Base-by-base conservation (phyloP, 768 basidiomycete genomes). In the Clitopilus passeckerianus region DNA sequence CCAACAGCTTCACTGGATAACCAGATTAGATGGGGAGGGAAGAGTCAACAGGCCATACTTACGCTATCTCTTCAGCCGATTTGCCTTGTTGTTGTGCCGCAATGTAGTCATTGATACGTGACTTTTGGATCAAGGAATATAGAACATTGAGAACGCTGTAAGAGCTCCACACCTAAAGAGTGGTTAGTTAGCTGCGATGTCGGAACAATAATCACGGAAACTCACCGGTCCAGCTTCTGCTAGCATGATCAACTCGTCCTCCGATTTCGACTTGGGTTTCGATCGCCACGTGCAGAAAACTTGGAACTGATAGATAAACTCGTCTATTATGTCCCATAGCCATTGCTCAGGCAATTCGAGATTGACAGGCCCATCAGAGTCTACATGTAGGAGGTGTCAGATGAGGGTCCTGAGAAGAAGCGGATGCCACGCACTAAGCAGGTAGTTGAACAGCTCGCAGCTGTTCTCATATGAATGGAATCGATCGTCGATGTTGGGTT, bases 391-490 rank as follows among this genome's bases (percentile, higher is more conserved):
- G 16, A 33, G 22, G 6, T 33, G 60, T 7, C 44, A 34, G 5
- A 30, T 3, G 4, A n/a, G n/a, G 24, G 34, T 15, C 22, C 4
- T 15, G 18, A 23, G 2, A 12, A 20, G 24, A 60, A 34, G 30
- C 56, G 15, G 14, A 27, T 15, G 1, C 5, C 7, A 77, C 90
- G 60, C 66, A 93, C 93, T 98, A 63, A 98, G 86, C 34, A 99
- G 84, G 70, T 95, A 94, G 75, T 98, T 98, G 85, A 98, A 98
- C 64, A 98, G 77, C 72, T 96, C 94, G 83, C 96, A 98, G 74
- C 93, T 93, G 78, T 96, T 96, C 71, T 96, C 93, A 72, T 95
- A 96, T 0, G 95, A 95, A 71, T 97, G 93, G 81, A 98, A 96
- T 46, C 96, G 90, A 73, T 98, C 96, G 70, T 98, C 96, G 66